Evolutionary conservation across 495 filamentous ascomycete species (phyloP).

Genomic region (Penicillium odoratum): DNA sequence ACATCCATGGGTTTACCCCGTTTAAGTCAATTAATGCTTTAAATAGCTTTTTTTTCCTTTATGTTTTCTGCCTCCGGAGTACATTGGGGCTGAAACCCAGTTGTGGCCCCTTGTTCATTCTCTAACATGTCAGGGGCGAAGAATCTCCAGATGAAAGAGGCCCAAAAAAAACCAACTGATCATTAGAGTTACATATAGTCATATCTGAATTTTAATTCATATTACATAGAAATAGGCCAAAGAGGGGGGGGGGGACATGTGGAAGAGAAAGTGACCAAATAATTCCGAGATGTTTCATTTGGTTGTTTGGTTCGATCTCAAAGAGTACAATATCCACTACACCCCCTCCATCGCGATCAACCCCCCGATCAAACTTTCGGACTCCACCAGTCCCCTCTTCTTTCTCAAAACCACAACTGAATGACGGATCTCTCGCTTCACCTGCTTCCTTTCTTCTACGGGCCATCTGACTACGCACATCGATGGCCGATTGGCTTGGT

Average conservation of each 20-base stretch:
- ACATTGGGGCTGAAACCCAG: slow-evolving; percentile 4
- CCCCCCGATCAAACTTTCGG: slow-evolving; percentile 12
- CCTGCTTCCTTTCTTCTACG: slow-evolving; percentile 13
- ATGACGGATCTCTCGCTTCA: slow-evolving; percentile 23
- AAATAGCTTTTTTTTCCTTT: no score
- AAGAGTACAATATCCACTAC: slow-evolving; percentile 8
- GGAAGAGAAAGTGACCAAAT: background rate
- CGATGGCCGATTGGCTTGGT: slow-evolving; percentile 41
- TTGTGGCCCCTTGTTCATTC: background rate
- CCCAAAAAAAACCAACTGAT: background rate
- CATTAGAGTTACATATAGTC: background rate
- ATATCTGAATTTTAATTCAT: background rate
- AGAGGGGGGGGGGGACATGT: background rate
- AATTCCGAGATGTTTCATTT: background rate
- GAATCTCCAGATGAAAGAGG: background rate
- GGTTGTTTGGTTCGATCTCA: slow-evolving; percentile 2
- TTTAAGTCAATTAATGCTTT: no score
- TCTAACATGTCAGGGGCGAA: background rate
- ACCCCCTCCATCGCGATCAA: slow-evolving; percentile 25
- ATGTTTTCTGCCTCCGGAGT: no score
- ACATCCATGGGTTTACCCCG: no score
- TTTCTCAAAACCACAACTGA: slow-evolving; percentile 27
- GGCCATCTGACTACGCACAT: slow-evolving; percentile 33
- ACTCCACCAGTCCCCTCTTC: slow-evolving; percentile 36
- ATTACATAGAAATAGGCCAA: background rate